Evolutionary conservation across 1,139 yeast genomes (phyloP).

Genomic region (Pichia sp.): DNA sequence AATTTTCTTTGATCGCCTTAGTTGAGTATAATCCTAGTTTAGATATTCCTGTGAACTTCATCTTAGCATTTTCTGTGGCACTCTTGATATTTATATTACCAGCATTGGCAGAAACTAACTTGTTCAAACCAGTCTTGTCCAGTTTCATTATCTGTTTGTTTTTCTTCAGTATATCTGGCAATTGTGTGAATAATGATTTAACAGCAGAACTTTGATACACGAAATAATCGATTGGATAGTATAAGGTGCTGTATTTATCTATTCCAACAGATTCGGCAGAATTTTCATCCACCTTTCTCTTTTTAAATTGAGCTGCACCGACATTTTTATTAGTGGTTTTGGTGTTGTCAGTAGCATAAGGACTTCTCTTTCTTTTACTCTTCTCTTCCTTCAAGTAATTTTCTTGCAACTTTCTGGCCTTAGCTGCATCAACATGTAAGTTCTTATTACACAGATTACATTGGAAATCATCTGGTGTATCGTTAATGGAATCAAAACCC

Average conservation of each 20-base stretch:
- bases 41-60: slow-evolving; percentile 71
- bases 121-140: slow-evolving; percentile 15
- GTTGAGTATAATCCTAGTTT: slow-evolving; percentile 63
- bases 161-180: slow-evolving; percentile 24
- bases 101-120: slow-evolving; percentile 11
- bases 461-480: slow-evolving; percentile 80
- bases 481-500: slow-evolving; percentile 67
- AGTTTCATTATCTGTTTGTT: slow-evolving; percentile 16
- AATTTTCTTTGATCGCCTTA: slow-evolving; percentile 43
- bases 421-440: slow-evolving; percentile 52
- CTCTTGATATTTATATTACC: slow-evolving; percentile 36
- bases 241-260: slow-evolving; percentile 50
- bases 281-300: slow-evolving; percentile 19
- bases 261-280: slow-evolving; percentile 35
- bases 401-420: slow-evolving; percentile 50
- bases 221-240: slow-evolving; percentile 43
- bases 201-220: slow-evolving; percentile 43
- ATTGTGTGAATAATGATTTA: slow-evolving; percentile 28
- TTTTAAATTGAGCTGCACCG: slow-evolving; percentile 24
- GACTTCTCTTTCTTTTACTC: slow-evolving; percentile 27
- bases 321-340: slow-evolving; percentile 14
- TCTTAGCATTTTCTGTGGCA: slow-evolving; percentile 54
- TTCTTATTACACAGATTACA: slow-evolving; percentile 73
- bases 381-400: slow-evolving; percentile 35
- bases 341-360: slow-evolving; percentile 6